Base-by-base conservation (phyloP, 306 rosid genomes). In the Vigna nakashimae region DNA sequence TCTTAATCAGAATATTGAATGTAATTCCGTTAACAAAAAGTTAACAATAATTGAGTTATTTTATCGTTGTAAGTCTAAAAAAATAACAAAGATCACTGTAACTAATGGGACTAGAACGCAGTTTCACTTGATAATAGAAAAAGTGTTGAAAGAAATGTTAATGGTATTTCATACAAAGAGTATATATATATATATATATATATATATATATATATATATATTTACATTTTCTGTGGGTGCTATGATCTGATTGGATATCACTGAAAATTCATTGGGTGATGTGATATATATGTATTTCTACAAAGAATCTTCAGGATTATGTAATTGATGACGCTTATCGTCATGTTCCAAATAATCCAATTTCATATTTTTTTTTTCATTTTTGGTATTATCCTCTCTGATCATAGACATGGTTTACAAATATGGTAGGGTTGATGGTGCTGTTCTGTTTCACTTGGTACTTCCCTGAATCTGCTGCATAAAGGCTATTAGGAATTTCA, bases 381-480 rank as follows among this genome's bases (percentile, higher is more conserved):
- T 74, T 83, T 72, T 68, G 85, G 70, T 78, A 70, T 52, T 72
- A 75, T 50, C 82, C 82, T 62, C 77, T 81, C 42, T 75, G 71
- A 82, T 83, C 91, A 70, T 71, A 82, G 48, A 62, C 74, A 68
- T 80, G 93, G 77, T 86, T 93, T 81, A 74, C 17, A 76, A 88
- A 86, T 51, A 81, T 64, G 4, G 85, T 75, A 5, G 82, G 87
- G 65, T 86, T 82, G 71, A 79, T 82, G 77, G 59, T 73, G 90
- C 67, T 69, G 9, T 69, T 75, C 66, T 75, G 81, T 81, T 75
- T 82, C 82, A 76, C 79, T 71, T 78, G 88, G 66, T 79, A 82
- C 78, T 87, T 89, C 28, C 79, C 87, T 24, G 87, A 77, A 80
- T 83, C 91, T 71, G 52, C 74, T 65, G 78, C 79, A 82, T 65